Conservation (phyloP, 768 basidiomycete species). For the Xerocomus spinulosus region DNA sequence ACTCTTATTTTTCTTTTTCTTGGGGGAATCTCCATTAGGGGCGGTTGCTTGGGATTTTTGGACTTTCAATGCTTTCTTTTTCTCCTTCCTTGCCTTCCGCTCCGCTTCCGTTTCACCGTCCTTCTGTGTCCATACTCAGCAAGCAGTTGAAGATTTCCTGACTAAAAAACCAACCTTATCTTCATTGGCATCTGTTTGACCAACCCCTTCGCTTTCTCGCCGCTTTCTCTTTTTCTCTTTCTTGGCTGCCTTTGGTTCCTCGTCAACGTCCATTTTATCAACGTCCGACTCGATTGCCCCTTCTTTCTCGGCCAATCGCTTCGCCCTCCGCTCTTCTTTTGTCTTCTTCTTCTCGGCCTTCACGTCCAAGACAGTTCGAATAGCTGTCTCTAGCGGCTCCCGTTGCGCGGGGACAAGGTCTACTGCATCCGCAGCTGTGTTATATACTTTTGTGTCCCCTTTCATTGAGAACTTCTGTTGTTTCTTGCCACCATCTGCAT, state of each 20-base stretch:
- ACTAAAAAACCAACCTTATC: slow-evolving; percentile 38
- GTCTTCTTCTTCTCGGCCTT: slow-evolving; percentile 82
- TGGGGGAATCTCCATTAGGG: slow-evolving; percentile 37
- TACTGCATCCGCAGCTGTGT: slow-evolving; percentile 77
- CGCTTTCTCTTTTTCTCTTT: slow-evolving; percentile 45
- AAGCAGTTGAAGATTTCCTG: slow-evolving; percentile 3
- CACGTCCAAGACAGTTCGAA: slow-evolving; percentile 72
- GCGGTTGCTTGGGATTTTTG: slow-evolving; percentile 56
- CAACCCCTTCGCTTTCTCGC: slow-evolving; percentile 54
- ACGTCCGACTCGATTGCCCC: slow-evolving; percentile 39
- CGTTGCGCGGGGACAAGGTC: slow-evolving; percentile 84
- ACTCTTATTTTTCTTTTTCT: slow-evolving; percentile 40
- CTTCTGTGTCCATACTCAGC: slow-evolving; percentile 26
- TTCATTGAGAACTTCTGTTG: slow-evolving; percentile 79
- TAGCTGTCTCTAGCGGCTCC: slow-evolving; percentile 69
- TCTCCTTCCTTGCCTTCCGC: slow-evolving; percentile 76
- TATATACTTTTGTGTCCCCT: slow-evolving; percentile 79
- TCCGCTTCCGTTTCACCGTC: slow-evolving; percentile 76
- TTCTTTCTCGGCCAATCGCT: slow-evolving; percentile 53
- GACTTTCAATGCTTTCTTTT: slow-evolving; percentile 72
- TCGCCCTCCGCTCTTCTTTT: slow-evolving; percentile 75
- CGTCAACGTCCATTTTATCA: slow-evolving; percentile 44
- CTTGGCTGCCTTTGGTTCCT: slow-evolving; percentile 34
- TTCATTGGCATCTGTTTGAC: slow-evolving; percentile 36
- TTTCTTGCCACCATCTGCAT: slow-evolving; percentile 57